A percentile compares a stretch with the other conserved stretches of the same genome.
Conservation (phyloP, 768 basidiomycete species). For the Lentinus brumalis region DNA sequence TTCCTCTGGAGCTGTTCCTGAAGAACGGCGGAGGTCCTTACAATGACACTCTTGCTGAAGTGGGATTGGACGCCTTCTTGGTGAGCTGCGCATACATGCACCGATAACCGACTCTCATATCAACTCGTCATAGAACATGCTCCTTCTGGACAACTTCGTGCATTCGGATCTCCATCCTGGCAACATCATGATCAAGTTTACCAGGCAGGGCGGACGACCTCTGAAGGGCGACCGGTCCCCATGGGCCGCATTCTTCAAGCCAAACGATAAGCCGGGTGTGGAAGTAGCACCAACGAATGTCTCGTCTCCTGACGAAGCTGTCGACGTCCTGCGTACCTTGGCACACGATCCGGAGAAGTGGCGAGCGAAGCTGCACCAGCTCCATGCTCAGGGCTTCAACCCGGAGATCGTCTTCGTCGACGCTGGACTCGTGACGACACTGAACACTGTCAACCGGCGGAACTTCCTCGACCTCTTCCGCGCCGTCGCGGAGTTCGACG, state of each 20-base stretch:
- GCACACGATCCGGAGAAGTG: conserved; percentile 62
- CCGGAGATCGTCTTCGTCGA: conserved; percentile 98
- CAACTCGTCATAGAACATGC: conserved; percentile 78
- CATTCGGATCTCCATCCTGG: conserved; percentile 91
- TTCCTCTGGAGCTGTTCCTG: conserved; percentile 87
- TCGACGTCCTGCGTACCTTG: conserved; percentile 68
- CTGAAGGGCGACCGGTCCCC: conserved; percentile 53
- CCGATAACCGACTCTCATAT: conserved; percentile 2
- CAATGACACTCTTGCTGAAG: conserved; percentile 85
- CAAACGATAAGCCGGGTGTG: neutral
- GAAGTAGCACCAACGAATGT: neutral
- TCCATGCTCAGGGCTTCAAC: conserved; percentile 74
- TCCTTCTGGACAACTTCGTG: conserved; percentile 96
- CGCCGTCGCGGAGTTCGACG: conserved; percentile 95
- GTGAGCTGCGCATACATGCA: conserved; percentile 45
- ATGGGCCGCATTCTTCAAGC: conserved; percentile 48
- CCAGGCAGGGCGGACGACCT: conserved; percentile 68
- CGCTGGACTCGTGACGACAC: conserved; percentile 89
- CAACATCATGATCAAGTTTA: conserved; percentile 98
- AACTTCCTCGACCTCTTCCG: conserved; percentile 98
- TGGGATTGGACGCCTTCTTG: conserved; percentile 93
- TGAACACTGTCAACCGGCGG: conserved; percentile 76
- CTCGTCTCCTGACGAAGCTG: conserved; percentile 46
- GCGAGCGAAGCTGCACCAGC: conserved; percentile 62
- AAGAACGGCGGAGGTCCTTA: conserved; percentile 91